Evolutionary conservation across 805 yeast species (phyloP), one percentile per base, ranked within the genome.

Genomic region (Kodamaea neixiangensis): DNA sequence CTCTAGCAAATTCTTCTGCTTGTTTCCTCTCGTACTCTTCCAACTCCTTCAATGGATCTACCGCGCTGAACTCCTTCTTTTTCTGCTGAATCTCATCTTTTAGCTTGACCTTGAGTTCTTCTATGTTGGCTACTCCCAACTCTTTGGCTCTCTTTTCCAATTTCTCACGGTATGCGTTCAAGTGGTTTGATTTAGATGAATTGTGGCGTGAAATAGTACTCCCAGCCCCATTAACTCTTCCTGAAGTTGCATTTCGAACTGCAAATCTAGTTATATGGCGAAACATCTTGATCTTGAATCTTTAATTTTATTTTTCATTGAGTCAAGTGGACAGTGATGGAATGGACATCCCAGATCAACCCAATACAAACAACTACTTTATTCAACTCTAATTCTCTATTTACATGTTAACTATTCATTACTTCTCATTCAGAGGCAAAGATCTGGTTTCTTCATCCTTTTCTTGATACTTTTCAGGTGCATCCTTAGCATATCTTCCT

Each of bases 11-110:
- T 50, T 65, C 65, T 33, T 60, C 60, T 1, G 67, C 71, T 44
- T 64, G 77, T 58, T 68, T 63, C 50, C 71, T 66, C 58, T 80
- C 80, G 55, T 73, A 76, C 38, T 79, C 82, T 56, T 84, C 87
- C n/a, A 86, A 68, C 53, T 85, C 88, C 46, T 78, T 72, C 57
- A 87, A 69, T 0, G 94, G 94, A 62, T 89, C 96, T 11, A 87
- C 68, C 49, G 75, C 80, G 62, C 75, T 77, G 60, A 87, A 71
- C 51, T 82, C 81, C 52, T 73, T 75, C 62, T 83, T 86, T 44
- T 75, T 79, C 33, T 67, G 61, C 34, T 77, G 82, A 43, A 90
- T 81, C 18, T 81, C 78, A 38, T 82, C 86, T 59, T 86, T 83
- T 55, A 86, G 67, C 54, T 79, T 81, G 38, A 72, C 81, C 55